Evolutionary conservation across 2,329 filamentous ascomycete species (phyloP).

Genomic region (Fusarium sp.): DNA sequence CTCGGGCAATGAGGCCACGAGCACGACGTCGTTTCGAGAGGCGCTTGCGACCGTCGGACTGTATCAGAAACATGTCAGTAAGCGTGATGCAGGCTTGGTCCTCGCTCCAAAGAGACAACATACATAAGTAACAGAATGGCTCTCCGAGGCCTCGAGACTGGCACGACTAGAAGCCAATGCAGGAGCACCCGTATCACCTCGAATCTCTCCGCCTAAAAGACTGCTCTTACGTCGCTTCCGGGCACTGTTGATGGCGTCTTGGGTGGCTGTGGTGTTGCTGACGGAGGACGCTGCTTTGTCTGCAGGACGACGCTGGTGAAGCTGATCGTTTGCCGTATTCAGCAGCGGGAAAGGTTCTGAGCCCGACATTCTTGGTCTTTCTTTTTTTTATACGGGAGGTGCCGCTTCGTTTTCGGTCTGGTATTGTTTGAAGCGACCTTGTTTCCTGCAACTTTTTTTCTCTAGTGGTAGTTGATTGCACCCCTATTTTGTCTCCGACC

Average conservation of each 20-base stretch:
- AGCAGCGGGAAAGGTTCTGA: slow-evolving; percentile 69
- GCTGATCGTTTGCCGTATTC: slow-evolving; percentile 63
- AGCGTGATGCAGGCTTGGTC: not conserved
- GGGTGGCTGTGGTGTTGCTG: slow-evolving; percentile 40
- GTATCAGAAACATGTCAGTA: slow-evolving; percentile 24
- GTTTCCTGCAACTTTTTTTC: not conserved
- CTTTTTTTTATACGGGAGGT: not conserved
- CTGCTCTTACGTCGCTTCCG: slow-evolving; percentile 69
- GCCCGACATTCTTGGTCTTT: slow-evolving; percentile 54
- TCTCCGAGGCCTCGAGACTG: slow-evolving; percentile 54
- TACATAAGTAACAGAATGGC: slow-evolving; percentile 32
- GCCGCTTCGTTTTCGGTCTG: not conserved
- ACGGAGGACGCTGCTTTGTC: slow-evolving; percentile 47
- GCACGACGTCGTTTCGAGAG: slow-evolving; percentile 68
- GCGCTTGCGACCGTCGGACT: slow-evolving; percentile 55
- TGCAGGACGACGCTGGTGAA: slow-evolving; percentile 54
- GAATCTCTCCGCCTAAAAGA: slow-evolving; percentile 65
- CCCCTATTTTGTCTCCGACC: slow-evolving; percentile 32
- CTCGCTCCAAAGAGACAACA: slow-evolving; percentile 12
- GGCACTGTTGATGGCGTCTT: slow-evolving; percentile 52
- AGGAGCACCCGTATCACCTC: slow-evolving; percentile 68
- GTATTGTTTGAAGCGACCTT: not conserved
- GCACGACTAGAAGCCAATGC: slow-evolving; percentile 66
- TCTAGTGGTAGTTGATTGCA: slow-evolving; percentile 18
- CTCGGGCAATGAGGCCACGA: slow-evolving; percentile 60